phyloP scores from a whole-genome alignment of 169 alveolate genomes.

The Plasmodium inui region DNA sequence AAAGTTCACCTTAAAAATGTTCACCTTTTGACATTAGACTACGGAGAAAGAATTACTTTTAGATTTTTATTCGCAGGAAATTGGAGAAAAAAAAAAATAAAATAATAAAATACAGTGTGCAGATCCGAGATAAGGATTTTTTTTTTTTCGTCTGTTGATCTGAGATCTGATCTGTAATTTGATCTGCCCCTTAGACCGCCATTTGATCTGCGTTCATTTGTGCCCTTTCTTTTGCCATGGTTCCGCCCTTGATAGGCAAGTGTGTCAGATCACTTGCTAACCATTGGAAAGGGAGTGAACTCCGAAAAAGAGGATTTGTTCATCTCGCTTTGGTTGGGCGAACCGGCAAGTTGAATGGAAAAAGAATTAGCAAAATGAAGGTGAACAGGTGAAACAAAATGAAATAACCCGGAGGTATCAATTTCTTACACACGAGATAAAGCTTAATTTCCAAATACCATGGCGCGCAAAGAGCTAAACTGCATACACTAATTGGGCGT shows the following conservation, averaged over 20 bases:
- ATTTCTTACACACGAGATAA: not conserved
- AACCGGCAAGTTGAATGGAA: not conserved
- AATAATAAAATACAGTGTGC: not conserved
- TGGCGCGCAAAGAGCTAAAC: not conserved
- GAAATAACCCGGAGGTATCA: not conserved
- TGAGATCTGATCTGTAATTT: not conserved
- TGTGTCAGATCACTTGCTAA: not conserved
- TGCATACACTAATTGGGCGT: not conserved
- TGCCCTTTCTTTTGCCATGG: not conserved
- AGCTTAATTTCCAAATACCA: not conserved
- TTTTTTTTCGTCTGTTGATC: not conserved
- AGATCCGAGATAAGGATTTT: slow-evolving; percentile 17
- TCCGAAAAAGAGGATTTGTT: not conserved
- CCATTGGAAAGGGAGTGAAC: not conserved
- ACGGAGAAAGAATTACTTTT: not conserved
- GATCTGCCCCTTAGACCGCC: not conserved
- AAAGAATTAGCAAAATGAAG: not conserved
- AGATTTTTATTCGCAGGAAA: not conserved
- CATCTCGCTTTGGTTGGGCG: not conserved
- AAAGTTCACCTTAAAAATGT: not conserved
- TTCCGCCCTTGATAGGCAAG: not conserved
- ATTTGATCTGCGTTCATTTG: not conserved
- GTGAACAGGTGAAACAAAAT: not conserved
- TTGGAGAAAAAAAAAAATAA: slow-evolving; percentile 1
- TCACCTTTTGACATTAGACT: slow-evolving; percentile 4